Conservation (phyloP, 2,329 filamentous ascomycete genomes). For the Passalora sequoiae region DNA sequence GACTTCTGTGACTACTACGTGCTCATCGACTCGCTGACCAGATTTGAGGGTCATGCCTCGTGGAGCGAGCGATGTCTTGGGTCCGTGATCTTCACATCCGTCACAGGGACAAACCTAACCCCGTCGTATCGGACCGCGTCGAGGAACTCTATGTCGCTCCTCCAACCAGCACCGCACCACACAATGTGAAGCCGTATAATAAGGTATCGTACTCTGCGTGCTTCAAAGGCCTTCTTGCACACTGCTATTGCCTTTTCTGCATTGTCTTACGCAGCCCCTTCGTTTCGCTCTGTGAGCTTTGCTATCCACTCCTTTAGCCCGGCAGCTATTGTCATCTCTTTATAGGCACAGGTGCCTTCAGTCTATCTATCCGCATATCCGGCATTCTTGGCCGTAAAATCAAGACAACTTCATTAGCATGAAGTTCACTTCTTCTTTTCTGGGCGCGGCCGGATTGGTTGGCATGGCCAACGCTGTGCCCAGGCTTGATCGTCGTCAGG, state of each 20-base stretch:
- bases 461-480: slow-evolving; percentile 43
- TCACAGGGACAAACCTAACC: slow-evolving; percentile 10
- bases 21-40: slow-evolving; percentile 4
- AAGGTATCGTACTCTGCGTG: too few species aligned
- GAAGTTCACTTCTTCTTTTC: slow-evolving; percentile 36
- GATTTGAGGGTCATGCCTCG: slow-evolving; percentile 7
- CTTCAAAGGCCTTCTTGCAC: slow-evolving; percentile 9
- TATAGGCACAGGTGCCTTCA: slow-evolving; percentile 2
- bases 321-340: slow-evolving; percentile 22
- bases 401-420: slow-evolving; percentile 22
- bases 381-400: slow-evolving; percentile 2
- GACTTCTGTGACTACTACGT: slow-evolving; percentile 7
- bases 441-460: slow-evolving; percentile 43
- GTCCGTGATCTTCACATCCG: slow-evolving; percentile 10
- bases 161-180: too few species aligned
- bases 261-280: slow-evolving; percentile 12
- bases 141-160: slow-evolving; percentile 3
- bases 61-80: slow-evolving; percentile 14
- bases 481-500: slow-evolving; percentile 42
- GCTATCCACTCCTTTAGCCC: slow-evolving; percentile 24
- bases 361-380: background rate
- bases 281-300: slow-evolving; percentile 32
- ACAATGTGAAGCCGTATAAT: slow-evolving; percentile 6
- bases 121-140: slow-evolving; percentile 13
- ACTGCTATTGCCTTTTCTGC: slow-evolving; percentile 4